A percentile compares a stretch with the other conserved stretches of the same genome.
Conservation (phyloP, 2,329 filamentous ascomycete genomes). For the Volutella citrinella region DNA sequence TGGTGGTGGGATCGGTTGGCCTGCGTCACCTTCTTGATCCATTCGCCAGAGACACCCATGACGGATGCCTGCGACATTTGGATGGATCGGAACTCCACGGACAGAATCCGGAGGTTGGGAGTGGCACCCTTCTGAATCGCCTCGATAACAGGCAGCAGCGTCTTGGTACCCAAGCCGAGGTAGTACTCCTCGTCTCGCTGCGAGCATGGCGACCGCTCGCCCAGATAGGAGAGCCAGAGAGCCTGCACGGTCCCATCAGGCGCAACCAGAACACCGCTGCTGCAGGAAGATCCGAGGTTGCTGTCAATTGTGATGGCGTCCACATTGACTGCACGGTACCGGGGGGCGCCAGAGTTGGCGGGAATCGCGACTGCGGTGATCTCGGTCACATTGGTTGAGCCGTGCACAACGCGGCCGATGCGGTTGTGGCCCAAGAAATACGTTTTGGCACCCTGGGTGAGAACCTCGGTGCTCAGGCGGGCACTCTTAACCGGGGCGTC, state of each 20-base stretch:
- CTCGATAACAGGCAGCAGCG: slow-evolving; percentile 81
- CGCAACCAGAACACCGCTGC: slow-evolving; percentile 86
- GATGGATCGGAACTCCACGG: slow-evolving; percentile 90
- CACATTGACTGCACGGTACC: slow-evolving; percentile 92
- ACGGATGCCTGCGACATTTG: slow-evolving; percentile 96
- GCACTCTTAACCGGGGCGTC: slow-evolving; percentile 90
- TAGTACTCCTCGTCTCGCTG: slow-evolving; percentile 96
- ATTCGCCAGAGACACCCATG: slow-evolving; percentile 94
- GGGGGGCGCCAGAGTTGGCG: slow-evolving; percentile 83
- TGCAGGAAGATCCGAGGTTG: slow-evolving; percentile 84
- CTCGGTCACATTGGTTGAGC: slow-evolving; percentile 92
- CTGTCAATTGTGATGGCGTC: slow-evolving; percentile 98
- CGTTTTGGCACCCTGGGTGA: slow-evolving; percentile 90
- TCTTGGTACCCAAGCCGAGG: slow-evolving; percentile 84
- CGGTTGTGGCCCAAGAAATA: slow-evolving; percentile 99
- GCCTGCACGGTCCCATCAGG: slow-evolving; percentile 92
- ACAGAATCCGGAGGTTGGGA: slow-evolving; percentile 84
- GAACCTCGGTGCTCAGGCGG: slow-evolving; percentile 72
- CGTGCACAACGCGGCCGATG: slow-evolving; percentile 88
- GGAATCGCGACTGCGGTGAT: slow-evolving; percentile 97
- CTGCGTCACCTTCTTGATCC: slow-evolving; percentile 86
- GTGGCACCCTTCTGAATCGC: slow-evolving; percentile 77
- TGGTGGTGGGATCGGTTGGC: slow-evolving; percentile 93
- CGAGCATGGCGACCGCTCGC: slow-evolving; percentile 74
- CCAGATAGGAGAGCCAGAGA: slow-evolving; percentile 94